phyloP scores from a whole-genome alignment of 116 monocot species.

The Zostera marina region DNA sequence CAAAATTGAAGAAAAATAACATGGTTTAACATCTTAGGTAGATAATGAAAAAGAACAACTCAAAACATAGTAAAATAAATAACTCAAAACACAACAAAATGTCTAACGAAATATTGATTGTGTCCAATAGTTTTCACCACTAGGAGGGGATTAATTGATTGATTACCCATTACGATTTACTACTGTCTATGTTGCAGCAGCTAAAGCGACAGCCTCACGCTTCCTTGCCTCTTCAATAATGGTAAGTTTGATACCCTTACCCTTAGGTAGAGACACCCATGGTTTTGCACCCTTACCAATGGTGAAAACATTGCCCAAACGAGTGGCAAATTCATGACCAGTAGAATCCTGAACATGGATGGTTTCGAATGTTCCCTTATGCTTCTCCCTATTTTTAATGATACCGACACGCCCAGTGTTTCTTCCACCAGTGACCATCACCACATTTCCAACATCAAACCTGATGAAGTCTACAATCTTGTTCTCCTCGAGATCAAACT shows the following conservation, averaged over 20 bases:
- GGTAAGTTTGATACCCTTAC: conserved; percentile 68
- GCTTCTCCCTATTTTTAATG: conserved; percentile 71
- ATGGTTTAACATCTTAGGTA: too few species aligned
- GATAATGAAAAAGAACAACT: too few species aligned
- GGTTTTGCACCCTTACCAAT: conserved; percentile 51
- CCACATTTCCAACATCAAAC: conserved; percentile 58
- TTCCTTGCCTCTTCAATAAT: conserved; percentile 71
- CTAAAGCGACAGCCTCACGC: conserved; percentile 34
- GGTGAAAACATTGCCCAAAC: conserved; percentile 49
- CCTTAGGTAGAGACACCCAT: conserved; percentile 66
- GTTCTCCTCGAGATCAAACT: conserved; percentile 40
- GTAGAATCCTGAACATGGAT: conserved; percentile 53
- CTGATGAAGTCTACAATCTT: conserved; percentile 65
- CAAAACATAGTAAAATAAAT: too few species aligned
- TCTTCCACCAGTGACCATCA: conserved; percentile 75
- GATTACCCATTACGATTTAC: too few species aligned
- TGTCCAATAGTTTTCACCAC: too few species aligned
- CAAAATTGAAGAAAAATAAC: too few species aligned
- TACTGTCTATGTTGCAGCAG: conserved; percentile 5
- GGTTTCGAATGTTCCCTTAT: conserved; percentile 67
- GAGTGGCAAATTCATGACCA: conserved; percentile 63
- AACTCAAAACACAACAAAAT: too few species aligned
- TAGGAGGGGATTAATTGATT: too few species aligned
- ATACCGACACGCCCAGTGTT: conserved; percentile 65
- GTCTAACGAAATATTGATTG: too few species aligned